These are phyloP conservation scores for Chaetomium olivaceum DNA, from an alignment of 2,329 filamentous ascomycete species.

Conservation along the genomic window DNA sequence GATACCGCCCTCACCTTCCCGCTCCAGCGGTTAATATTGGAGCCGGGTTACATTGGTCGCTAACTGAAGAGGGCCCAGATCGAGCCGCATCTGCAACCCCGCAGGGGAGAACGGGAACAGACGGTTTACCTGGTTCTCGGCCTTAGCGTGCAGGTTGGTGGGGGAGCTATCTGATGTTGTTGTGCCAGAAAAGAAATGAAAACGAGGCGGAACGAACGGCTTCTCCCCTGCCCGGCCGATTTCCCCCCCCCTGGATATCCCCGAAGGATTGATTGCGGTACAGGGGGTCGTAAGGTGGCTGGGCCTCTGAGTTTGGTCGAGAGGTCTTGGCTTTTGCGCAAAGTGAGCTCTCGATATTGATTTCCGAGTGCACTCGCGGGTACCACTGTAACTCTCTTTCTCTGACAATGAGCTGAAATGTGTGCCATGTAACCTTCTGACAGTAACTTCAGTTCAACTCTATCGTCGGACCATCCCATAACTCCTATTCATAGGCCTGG, in stretches of 20 bases:
- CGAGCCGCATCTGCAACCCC: conserved; percentile 18
- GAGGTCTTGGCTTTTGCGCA: neutral
- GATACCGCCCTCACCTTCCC: neutral
- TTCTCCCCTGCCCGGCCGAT: neutral
- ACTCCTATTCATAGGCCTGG: neutral
- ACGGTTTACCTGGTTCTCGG: conserved; percentile 2
- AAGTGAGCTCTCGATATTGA: neutral
- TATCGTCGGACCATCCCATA: neutral
- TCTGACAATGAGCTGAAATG: neutral
- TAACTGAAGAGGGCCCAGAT: conserved; percentile 15
- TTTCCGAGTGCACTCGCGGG: neutral
- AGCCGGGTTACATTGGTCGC: conserved; percentile 19
- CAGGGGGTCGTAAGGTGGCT: neutral
- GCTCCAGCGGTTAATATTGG: conserved; percentile 17
- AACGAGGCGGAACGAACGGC: neutral
- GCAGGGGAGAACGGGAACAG: neutral
- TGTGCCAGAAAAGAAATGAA: neutral
- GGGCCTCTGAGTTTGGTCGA: neutral
- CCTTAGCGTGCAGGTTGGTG: neutral
- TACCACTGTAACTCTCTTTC: neutral
- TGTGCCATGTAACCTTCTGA: neutral
- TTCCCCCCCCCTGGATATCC: neutral
- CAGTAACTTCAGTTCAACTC: neutral
- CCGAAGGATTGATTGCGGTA: neutral
- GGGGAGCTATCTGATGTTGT: neutral